phyloP scores from a whole-genome alignment of 768 basidiomycete genomes.

The Calvatia gigantea region DNA sequence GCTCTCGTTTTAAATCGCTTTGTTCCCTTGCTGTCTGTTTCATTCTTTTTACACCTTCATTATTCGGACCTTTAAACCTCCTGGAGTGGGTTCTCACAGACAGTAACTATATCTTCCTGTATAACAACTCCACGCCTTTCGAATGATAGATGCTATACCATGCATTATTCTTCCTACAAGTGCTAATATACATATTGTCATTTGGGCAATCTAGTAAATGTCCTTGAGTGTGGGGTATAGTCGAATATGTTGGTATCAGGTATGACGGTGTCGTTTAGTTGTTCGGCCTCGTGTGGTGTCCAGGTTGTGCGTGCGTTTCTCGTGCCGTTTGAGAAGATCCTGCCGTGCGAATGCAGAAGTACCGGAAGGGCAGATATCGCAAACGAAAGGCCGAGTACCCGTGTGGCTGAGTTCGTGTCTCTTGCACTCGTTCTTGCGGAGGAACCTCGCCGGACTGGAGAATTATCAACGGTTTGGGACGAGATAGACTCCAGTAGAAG shows the following conservation, averaged over 20 bases:
- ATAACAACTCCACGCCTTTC: constrained; percentile 2
- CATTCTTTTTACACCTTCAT: neutral
- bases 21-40: neutral
- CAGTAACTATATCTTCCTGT: constrained; percentile 8
- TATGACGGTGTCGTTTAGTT: constrained; percentile 19
- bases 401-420: constrained; percentile 68
- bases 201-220: neutral
- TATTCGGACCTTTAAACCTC: neutral
- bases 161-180: neutral
- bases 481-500: neutral
- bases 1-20: neutral
- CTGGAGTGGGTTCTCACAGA: neutral
- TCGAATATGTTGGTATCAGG: neutral
- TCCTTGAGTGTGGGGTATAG: neutral
- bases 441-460: constrained; percentile 54
- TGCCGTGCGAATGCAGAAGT: constrained; percentile 59
- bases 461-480: constrained; percentile 4
- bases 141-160: neutral
- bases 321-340: constrained; percentile 65
- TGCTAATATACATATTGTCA: constrained; percentile 4
- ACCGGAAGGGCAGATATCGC: constrained; percentile 45
- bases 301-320: constrained; percentile 51
- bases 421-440: constrained; percentile 77
- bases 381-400: constrained; percentile 55
- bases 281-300: constrained; percentile 26